These are phyloP conservation scores for Sporothrix variecibatus DNA, from an alignment of 2,329 filamentous ascomycete genomes.

Conservation along the genomic window DNA sequence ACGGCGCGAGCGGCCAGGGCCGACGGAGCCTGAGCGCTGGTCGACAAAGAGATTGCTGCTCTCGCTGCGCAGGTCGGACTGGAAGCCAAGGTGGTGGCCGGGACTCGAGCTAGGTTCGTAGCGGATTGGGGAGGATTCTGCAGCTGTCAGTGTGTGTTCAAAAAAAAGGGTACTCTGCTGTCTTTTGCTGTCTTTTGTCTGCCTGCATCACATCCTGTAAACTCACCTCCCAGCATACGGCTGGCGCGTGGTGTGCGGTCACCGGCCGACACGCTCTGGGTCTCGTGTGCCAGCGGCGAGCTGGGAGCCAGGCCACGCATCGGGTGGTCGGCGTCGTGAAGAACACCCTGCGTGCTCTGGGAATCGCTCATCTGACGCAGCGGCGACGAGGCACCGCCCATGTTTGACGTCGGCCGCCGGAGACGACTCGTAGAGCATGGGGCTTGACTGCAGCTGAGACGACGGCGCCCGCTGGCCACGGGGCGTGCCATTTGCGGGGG, in stretches of 20 bases:
- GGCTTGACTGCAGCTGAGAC: conserved; percentile 70
- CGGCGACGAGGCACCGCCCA: conserved; percentile 49
- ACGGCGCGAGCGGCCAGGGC: conserved; percentile 61
- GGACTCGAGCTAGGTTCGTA: conserved; percentile 91
- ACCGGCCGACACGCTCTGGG: conserved; percentile 54
- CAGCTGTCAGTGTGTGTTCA: neutral
- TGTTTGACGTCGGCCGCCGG: conserved; percentile 17
- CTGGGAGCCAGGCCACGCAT: conserved; percentile 47
- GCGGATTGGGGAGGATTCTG: conserved; percentile 89
- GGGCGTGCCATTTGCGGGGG: neutral
- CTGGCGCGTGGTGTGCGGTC: conserved; percentile 73
- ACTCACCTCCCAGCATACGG: conserved; percentile 61
- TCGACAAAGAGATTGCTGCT: conserved; percentile 86
- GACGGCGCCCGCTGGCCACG: conserved; percentile 11
- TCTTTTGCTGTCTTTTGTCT: neutral
- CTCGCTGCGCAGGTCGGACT: conserved; percentile 76
- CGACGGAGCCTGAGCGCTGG: conserved; percentile 55
- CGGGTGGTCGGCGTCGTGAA: conserved; percentile 32
- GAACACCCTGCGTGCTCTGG: conserved; percentile 48
- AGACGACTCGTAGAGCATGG: conserved; percentile 71
- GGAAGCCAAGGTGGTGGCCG: conserved; percentile 56
- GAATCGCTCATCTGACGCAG: conserved; percentile 59
- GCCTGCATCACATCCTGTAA: neutral
- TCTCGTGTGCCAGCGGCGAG: conserved; percentile 61
- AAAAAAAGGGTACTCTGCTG: neutral